These are phyloP conservation scores for Madurella mycetomatis DNA, from an alignment of 2,329 filamentous ascomycete genomes.

Conservation along the genomic window DNA sequence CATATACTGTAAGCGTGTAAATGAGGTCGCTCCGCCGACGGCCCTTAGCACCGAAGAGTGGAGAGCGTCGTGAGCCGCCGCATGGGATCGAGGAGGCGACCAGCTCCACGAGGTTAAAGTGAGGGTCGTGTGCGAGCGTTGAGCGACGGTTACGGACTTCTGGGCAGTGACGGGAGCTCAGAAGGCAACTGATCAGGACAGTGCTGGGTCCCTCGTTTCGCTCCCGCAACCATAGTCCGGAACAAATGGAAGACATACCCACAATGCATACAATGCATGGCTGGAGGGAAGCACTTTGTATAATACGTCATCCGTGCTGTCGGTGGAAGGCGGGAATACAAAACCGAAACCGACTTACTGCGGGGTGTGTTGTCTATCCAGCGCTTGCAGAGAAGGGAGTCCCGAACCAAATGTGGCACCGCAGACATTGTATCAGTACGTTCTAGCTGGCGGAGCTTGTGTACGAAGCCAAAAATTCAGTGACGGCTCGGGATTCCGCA, in stretches of 20 bases:
- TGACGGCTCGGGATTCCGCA: too few relatives aligned
- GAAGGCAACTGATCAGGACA: neutral
- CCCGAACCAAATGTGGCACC: too few relatives aligned
- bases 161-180: conserved; percentile 21
- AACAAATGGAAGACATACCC: neutral
- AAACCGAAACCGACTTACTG: too few relatives aligned
- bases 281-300: neutral
- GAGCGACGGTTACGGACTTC: conserved; percentile 48
- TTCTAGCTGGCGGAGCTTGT: too few relatives aligned
- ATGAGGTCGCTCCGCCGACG: conserved; percentile 59
- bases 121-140: conserved; percentile 58
- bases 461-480: too few relatives aligned
- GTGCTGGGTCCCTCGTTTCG: neutral
- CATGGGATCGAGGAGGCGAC: conserved; percentile 25
- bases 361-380: too few relatives aligned
- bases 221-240: neutral
- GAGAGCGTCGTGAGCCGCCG: conserved; percentile 35
- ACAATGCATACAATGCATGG: neutral
- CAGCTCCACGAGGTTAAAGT: conserved; percentile 68
- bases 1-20: conserved; percentile 37
- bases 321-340: too few relatives aligned
- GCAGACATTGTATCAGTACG: too few relatives aligned
- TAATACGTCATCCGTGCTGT: too few relatives aligned
- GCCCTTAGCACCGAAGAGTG: conserved; percentile 66
- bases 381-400: too few relatives aligned